A percentile compares a stretch with the other conserved stretches of the same genome.
Conservation (phyloP, 768 basidiomycete species). For the Lanmaoa pseudosensibilis region DNA sequence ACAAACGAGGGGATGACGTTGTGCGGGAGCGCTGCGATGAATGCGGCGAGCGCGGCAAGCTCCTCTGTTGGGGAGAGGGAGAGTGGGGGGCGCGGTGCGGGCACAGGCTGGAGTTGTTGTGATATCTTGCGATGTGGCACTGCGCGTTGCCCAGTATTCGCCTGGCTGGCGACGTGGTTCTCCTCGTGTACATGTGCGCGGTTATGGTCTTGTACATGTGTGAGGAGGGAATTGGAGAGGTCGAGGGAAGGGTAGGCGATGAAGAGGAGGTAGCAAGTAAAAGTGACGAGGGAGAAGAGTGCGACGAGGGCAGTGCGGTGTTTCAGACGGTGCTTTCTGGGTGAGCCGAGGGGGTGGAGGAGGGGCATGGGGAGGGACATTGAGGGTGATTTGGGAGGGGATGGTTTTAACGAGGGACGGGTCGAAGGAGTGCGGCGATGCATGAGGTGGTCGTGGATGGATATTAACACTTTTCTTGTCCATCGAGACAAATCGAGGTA, state of each 20-base stretch:
- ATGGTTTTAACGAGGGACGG: slow-evolving; percentile 21
- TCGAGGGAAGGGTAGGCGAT: slow-evolving; percentile 44
- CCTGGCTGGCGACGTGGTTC: slow-evolving; percentile 33
- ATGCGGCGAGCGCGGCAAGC: slow-evolving; percentile 71
- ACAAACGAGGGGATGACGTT: slow-evolving; percentile 70
- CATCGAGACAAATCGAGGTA: background rate
- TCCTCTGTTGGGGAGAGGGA: slow-evolving; percentile 56
- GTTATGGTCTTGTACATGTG: slow-evolving; percentile 15
- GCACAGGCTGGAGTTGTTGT: slow-evolving; percentile 7
- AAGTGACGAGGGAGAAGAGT: slow-evolving; percentile 48
- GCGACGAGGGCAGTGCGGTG: slow-evolving; percentile 56
- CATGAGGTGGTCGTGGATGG: slow-evolving; percentile 9
- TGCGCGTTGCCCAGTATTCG: background rate
- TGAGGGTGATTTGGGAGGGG: background rate
- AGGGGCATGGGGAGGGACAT: slow-evolving; percentile 37
- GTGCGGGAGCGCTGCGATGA: slow-evolving; percentile 70
- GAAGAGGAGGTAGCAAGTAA: slow-evolving; percentile 59
- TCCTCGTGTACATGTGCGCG: background rate
- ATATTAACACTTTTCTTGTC: background rate
- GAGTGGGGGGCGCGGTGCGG: slow-evolving; percentile 39
- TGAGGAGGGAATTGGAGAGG: slow-evolving; percentile 37
- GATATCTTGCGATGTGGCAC: slow-evolving; percentile 23
- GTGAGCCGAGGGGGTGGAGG: slow-evolving; percentile 20
- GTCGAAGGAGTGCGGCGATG: slow-evolving; percentile 30
- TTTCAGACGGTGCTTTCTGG: slow-evolving; percentile 40